phyloP scores from a whole-genome alignment of 495 filamentous ascomycete species.

The Annulohypoxylon maeteangense region DNA sequence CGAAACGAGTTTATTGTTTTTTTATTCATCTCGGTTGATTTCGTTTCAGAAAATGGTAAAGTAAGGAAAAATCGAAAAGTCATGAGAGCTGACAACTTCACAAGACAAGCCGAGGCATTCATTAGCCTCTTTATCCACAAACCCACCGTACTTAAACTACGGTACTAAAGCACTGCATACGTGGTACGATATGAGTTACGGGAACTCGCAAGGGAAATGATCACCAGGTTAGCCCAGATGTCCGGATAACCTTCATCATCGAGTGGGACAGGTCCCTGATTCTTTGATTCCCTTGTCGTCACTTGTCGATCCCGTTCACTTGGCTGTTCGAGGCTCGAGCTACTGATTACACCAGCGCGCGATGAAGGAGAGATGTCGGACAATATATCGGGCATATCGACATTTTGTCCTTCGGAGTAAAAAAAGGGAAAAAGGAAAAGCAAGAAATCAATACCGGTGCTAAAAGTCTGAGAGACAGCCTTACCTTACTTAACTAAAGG shows the following conservation, averaged over 20 bases:
- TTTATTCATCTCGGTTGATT: background rate
- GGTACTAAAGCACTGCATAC: conserved; percentile 25
- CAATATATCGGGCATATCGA: conserved; percentile 35
- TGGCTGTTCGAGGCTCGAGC: conserved; percentile 13
- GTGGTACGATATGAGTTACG: conserved; percentile 44
- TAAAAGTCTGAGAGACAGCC: conserved; percentile 30
- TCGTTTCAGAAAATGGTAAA: background rate
- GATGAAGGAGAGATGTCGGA: conserved; percentile 24
- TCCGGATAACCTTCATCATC: conserved; percentile 41
- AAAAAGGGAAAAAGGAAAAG: background rate
- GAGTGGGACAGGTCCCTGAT: conserved; percentile 42
- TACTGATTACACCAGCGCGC: conserved; percentile 1
- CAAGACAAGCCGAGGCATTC: conserved; percentile 21
- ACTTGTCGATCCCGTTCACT: conserved; percentile 29
- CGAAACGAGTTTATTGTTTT: background rate
- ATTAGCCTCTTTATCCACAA: conserved; percentile 9
- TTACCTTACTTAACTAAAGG: conserved; percentile 17
- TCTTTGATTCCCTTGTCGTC: conserved; percentile 38
- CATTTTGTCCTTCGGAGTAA: conserved; percentile 22
- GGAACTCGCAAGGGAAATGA: conserved; percentile 32
- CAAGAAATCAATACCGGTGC: background rate
- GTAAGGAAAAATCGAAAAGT: background rate
- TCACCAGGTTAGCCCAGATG: conserved; percentile 40
- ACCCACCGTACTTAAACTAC: conserved; percentile 4
- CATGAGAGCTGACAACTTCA: background rate